A percentile compares a stretch with the other conserved stretches of the same genome.
Evolutionary conservation across 768 basidiomycete genomes (phyloP).

Genomic region (Paxillus rubicundulus): DNA sequence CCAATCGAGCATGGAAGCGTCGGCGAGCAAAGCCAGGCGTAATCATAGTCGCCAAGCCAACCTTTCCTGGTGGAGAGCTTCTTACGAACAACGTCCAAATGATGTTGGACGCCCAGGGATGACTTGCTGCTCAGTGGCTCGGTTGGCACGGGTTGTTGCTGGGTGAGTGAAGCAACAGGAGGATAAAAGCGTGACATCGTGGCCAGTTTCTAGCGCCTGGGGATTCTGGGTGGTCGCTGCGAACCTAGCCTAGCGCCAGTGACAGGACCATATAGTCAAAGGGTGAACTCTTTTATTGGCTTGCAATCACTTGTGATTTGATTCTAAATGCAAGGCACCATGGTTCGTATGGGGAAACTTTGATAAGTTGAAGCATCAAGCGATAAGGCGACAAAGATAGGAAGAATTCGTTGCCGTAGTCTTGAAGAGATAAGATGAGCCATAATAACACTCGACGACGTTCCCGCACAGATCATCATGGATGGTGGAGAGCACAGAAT

Average conservation of each 20-base stretch:
- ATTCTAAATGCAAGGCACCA: background rate
- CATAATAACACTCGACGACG: no score
- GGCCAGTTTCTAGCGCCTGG: background rate
- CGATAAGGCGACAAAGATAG: background rate
- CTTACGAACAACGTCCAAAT: slow-evolving; percentile 14
- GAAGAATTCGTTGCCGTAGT: background rate
- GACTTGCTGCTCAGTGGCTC: slow-evolving; percentile 11
- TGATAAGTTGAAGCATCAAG: background rate
- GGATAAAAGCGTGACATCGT: slow-evolving; percentile 14
- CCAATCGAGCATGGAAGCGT: slow-evolving; percentile 54
- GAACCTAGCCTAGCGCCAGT: background rate
- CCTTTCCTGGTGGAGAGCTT: slow-evolving; percentile 56
- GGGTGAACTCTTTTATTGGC: background rate
- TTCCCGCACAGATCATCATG: no score
- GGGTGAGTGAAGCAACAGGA: slow-evolving; percentile 11
- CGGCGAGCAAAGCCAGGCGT: slow-evolving; percentile 70
- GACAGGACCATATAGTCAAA: background rate
- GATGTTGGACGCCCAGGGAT: slow-evolving; percentile 4
- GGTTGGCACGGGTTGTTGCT: slow-evolving; percentile 16
- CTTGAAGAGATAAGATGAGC: no score
- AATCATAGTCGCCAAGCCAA: slow-evolving; percentile 86
- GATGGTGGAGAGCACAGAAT: background rate
- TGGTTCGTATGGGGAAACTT: background rate
- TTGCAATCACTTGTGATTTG: no score
- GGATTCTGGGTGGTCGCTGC: background rate